Base-by-base conservation (phyloP, 768 basidiomycete species). In the Termitomyces sp. region DNA sequence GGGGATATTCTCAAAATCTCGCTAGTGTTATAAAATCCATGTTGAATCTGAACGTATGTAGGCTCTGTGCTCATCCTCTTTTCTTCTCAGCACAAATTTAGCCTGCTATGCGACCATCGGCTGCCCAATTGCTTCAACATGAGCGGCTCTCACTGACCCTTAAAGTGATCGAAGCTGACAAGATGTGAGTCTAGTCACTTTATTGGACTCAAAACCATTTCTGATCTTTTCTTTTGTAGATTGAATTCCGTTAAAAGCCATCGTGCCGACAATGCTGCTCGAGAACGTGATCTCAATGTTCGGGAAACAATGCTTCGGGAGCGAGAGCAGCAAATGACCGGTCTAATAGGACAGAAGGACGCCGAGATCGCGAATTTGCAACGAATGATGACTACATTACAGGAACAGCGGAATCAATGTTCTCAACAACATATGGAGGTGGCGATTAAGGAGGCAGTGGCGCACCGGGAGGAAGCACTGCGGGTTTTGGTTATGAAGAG, bases 71-170 rank as follows among this genome's bases (percentile, higher is more conserved):
- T 1, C 34, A 41, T 36, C 31, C 26, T 3, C 22, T 24, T 18
- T 26, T 31, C 37, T 39, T 59, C 44, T 60, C 42, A 58, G 33
- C 16, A 22, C 24, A 42, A 16, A 13, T 28, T 12, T 51, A 93
- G 90, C 92, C 92, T 4, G 89, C 90, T 1, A 90, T 91, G 87
- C 83, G 92, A 39, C 92, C 91, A 1, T 92, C 90, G 0, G 88
- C 90, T 0, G 79, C 83, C 8, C 90, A 91, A 66, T 80, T 93
- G 9, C 81, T 93, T 16, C 88, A 90, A 64, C 87, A 91, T 60
- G 91, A 94, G 65, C 82, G 89, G 0, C 65, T 93, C 4, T 81
- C 87, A 37, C 77, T 89, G 15, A 85, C 85, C 0, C 79, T 80
- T 65, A 89, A 88, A 64, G 84, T 92, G 18, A 70, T 82, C 9